phyloP scores from a whole-genome alignment of 2,329 filamentous ascomycete species.

The Dendryphion nanum region DNA sequence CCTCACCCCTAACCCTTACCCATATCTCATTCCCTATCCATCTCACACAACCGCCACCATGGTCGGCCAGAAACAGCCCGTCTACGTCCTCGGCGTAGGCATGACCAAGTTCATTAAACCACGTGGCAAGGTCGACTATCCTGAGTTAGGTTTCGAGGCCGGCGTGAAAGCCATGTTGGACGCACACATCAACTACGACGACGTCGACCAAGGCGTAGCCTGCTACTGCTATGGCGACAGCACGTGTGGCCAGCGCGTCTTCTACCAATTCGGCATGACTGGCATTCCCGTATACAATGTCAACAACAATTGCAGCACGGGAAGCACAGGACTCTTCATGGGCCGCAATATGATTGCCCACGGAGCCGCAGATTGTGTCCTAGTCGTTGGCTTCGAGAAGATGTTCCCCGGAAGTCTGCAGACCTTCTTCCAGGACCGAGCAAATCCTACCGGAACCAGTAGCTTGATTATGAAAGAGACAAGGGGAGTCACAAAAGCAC shows the following conservation, averaged over 20 bases:
- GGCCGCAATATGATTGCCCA: slow-evolving; percentile 75
- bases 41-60: slow-evolving; percentile 42
- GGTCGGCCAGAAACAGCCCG: slow-evolving; percentile 53
- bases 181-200: slow-evolving; percentile 92
- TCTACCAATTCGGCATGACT: slow-evolving; percentile 99
- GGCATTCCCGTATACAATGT: slow-evolving; percentile 96
- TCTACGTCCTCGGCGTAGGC: slow-evolving; percentile 93
- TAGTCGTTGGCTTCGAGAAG: slow-evolving; percentile 97
- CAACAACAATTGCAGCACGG: slow-evolving; percentile 98
- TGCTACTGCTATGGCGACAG: slow-evolving; percentile 98
- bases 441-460: slow-evolving; percentile 73
- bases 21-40: too few species aligned
- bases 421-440: slow-evolving; percentile 79
- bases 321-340: slow-evolving; percentile 86
- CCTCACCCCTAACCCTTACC: too few species aligned
- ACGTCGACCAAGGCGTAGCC: slow-evolving; percentile 91
- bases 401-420: slow-evolving; percentile 92
- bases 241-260: slow-evolving; percentile 92
- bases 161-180: slow-evolving; percentile 81
- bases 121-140: slow-evolving; percentile 89
- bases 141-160: slow-evolving; percentile 89
- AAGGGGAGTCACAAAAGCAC: slow-evolving; percentile 75
- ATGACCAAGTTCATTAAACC: slow-evolving; percentile 99
- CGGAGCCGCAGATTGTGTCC: slow-evolving; percentile 80
- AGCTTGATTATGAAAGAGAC: slow-evolving; percentile 79